Conservation (phyloP, 2,329 filamentous ascomycete species). For the Botryotinia narcissicola region DNA sequence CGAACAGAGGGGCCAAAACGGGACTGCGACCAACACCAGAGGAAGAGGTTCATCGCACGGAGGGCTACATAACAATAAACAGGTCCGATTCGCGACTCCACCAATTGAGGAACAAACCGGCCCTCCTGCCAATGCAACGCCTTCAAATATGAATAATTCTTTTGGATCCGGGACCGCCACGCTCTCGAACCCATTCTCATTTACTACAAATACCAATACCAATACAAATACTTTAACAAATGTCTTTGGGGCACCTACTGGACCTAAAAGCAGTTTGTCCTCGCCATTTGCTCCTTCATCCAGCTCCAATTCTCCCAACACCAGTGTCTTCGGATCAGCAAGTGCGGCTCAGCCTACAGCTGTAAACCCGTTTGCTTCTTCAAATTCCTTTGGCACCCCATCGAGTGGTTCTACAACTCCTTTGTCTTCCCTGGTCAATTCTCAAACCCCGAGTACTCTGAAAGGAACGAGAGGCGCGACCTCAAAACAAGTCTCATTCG, state of each 20-base stretch:
- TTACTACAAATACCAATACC: constrained; percentile 10
- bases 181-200: constrained; percentile 26
- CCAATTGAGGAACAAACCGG: constrained; percentile 8
- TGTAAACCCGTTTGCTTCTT: constrained; percentile 21
- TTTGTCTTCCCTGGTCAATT: constrained; percentile 7
- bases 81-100: constrained; percentile 32
- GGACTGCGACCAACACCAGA: constrained; percentile 26
- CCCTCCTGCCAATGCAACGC: neutral
- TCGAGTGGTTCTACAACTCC: constrained; percentile 10
- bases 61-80: constrained; percentile 29
- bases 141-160: constrained; percentile 15
- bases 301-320: neutral
- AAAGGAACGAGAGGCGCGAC: neutral
- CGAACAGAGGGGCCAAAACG: constrained; percentile 30
- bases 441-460: neutral
- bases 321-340: constrained; percentile 21
- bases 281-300: constrained; percentile 13
- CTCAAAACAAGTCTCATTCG: constrained; percentile 10
- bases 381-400: constrained; percentile 11
- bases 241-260: constrained; percentile 9
- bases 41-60: constrained; percentile 28
- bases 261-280: constrained; percentile 7
- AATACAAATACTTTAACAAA: constrained; percentile 6
- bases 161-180: constrained; percentile 4
- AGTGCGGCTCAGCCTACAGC: constrained; percentile 6